phyloP scores from a whole-genome alignment of 2,329 filamentous ascomycete genomes.

The Ophiocordyceps unilateralis region DNA sequence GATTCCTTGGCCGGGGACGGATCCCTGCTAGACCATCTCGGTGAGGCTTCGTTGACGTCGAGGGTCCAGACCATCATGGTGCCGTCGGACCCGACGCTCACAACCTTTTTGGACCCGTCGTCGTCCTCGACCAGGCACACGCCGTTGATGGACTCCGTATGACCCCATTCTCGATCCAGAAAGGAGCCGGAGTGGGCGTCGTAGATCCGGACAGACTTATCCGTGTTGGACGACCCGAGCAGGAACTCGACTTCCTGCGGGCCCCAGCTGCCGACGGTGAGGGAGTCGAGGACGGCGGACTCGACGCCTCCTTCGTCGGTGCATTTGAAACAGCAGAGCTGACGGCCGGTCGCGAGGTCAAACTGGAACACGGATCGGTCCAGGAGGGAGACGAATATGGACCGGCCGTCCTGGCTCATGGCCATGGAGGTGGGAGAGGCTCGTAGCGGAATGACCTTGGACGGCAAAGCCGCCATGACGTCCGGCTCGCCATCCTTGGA shows the following conservation, averaged over 20 bases:
- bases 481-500: constrained; percentile 47
- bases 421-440: constrained; percentile 76
- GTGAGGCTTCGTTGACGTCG: constrained; percentile 28
- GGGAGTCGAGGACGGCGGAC: constrained; percentile 64
- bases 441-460: constrained; percentile 65
- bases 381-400: constrained; percentile 39
- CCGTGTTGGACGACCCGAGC: constrained; percentile 78
- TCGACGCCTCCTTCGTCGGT: constrained; percentile 67
- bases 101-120: constrained; percentile 37
- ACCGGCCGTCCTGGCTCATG: constrained; percentile 43
- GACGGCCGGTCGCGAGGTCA: constrained; percentile 49
- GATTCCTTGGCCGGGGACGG: constrained; percentile 35
- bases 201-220: constrained; percentile 89
- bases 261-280: constrained; percentile 44
- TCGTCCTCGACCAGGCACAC: constrained; percentile 51
- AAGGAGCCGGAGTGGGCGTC: constrained; percentile 61
- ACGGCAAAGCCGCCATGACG: constrained; percentile 58
- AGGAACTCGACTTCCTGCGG: constrained; percentile 46
- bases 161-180: constrained; percentile 80
- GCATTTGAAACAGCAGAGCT: constrained; percentile 61
- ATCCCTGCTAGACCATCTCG: constrained; percentile 27
- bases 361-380: constrained; percentile 45
- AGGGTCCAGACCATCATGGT: constrained; percentile 67
- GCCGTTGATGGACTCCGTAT: constrained; percentile 85
- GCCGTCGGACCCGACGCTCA: constrained; percentile 64